A percentile compares a stretch with the other conserved stretches of the same genome.
Conservation (phyloP, 306 rosid genomes). For the Ziziphus jujuba region DNA sequence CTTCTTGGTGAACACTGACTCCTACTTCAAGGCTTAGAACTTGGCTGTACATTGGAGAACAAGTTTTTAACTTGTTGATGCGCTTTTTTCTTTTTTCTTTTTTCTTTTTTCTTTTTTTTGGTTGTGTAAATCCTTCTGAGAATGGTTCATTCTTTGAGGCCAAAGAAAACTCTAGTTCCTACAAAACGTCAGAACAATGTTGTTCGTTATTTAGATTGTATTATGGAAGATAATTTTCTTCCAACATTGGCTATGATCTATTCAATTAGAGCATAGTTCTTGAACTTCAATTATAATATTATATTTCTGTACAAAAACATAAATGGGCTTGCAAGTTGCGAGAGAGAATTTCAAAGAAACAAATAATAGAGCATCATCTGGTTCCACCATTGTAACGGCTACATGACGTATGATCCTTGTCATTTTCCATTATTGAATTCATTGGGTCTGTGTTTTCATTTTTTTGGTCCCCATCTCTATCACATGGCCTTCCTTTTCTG, state of each 20-base stretch:
- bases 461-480: neutral
- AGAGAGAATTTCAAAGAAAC: neutral
- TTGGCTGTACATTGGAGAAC: neutral
- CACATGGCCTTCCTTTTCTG: conserved; percentile 17
- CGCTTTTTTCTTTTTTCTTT: too few species aligned
- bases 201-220: neutral
- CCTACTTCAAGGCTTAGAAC: neutral
- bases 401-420: conserved; percentile 12
- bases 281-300: neutral
- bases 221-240: too few species aligned
- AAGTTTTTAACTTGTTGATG: conserved; percentile 16
- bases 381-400: conserved; percentile 33
- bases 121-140: too few species aligned
- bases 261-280: too few species aligned
- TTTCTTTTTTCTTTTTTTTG: too few species aligned
- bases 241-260: too few species aligned
- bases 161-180: conserved; percentile 6
- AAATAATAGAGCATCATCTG: too few species aligned
- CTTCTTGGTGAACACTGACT: neutral
- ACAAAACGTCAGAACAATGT: neutral
- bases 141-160: conserved; percentile 16
- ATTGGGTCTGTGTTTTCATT: neutral
- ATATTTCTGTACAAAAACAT: neutral
- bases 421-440: neutral
- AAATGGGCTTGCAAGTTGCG: neutral